Percentiles rank a stretch among this genome's conserved stretches.
These are phyloP conservation scores for Aquanectria penicillioides DNA, from an alignment of 2,329 filamentous ascomycete genomes.

Conservation along the genomic window DNA sequence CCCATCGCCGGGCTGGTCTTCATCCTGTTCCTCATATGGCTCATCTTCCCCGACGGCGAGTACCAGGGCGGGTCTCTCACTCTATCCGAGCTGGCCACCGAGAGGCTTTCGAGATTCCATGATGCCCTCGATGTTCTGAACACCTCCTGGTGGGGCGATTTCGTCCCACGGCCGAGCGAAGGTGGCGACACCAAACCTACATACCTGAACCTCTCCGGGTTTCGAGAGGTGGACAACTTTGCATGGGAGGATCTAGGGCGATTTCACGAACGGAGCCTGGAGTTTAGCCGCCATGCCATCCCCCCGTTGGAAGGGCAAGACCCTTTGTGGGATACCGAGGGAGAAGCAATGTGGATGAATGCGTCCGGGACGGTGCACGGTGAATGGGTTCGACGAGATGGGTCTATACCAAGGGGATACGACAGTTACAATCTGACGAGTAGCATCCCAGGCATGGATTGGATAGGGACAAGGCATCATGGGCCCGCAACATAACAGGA, in stretches of 20 bases:
- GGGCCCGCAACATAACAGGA: conserved; percentile 85
- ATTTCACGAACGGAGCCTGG: conserved; percentile 72
- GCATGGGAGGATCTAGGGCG: conserved; percentile 78
- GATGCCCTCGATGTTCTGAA: conserved; percentile 65
- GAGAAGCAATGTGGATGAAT: conserved; percentile 75
- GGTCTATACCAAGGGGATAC: conserved; percentile 56
- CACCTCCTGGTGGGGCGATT: conserved; percentile 68
- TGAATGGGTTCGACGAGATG: conserved; percentile 73
- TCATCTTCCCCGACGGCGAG: conserved; percentile 50
- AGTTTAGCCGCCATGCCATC: conserved; percentile 66
- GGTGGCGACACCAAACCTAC: conserved; percentile 49
- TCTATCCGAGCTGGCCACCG: conserved; percentile 49
- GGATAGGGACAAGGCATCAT: conserved; percentile 69
- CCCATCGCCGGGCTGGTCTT: conserved; percentile 44
- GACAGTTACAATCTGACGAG: conserved; percentile 71
- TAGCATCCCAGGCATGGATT: conserved; percentile 73
- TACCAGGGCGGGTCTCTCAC: conserved; percentile 46
- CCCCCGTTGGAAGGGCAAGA: conserved; percentile 54
- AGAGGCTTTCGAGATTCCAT: conserved; percentile 62
- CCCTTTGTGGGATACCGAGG: conserved; percentile 51
- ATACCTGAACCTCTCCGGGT: conserved; percentile 80
- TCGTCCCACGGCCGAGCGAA: conserved; percentile 54
- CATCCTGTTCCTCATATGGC: conserved; percentile 51
- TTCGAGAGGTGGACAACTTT: conserved; percentile 77
- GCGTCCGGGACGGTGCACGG: conserved; percentile 80